A percentile compares a stretch with the other conserved stretches of the same genome.
Conservation (phyloP, 2,329 filamentous ascomycete species). For the Exophiala sp. region DNA sequence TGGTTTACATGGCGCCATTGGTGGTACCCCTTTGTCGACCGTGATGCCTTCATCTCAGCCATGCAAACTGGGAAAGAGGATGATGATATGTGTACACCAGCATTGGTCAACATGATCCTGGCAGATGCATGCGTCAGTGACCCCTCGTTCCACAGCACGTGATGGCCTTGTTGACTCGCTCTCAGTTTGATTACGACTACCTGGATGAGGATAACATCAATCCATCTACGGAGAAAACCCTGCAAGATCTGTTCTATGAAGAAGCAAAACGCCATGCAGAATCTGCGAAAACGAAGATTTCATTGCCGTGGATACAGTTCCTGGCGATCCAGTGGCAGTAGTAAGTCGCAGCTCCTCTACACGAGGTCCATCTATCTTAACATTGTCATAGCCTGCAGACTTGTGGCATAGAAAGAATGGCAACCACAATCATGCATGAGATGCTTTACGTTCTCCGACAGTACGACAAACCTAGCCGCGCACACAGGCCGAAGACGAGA, state of each 20-base stretch:
- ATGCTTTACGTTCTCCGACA: slow-evolving; percentile 1
- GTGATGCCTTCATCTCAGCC: slow-evolving; percentile 31
- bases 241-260: slow-evolving; percentile 5
- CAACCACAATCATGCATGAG: slow-evolving; percentile 5
- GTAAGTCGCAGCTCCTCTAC: not conserved
- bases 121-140: slow-evolving; percentile 23
- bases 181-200: slow-evolving; percentile 3
- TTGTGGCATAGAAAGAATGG: slow-evolving; percentile 1
- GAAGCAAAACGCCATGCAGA: slow-evolving; percentile 5
- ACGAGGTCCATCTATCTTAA: not conserved
- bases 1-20: slow-evolving; percentile 35
- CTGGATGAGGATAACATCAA: not conserved
- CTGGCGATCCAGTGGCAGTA: slow-evolving; percentile 7
- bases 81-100: slow-evolving; percentile 33
- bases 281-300: not conserved
- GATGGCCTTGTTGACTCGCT: not conserved
- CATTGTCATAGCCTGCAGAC: not conserved
- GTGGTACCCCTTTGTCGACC: slow-evolving; percentile 33
- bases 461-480: slow-evolving; percentile 1
- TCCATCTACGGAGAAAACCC: not conserved
- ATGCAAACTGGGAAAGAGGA: slow-evolving; percentile 31
- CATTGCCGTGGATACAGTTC: slow-evolving; percentile 19
- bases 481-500: not conserved
- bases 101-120: slow-evolving; percentile 36
- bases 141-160: not conserved